Evolutionary conservation across 179 eudicot species (phyloP).

Genomic region (Vitellaria paradoxa): DNA sequence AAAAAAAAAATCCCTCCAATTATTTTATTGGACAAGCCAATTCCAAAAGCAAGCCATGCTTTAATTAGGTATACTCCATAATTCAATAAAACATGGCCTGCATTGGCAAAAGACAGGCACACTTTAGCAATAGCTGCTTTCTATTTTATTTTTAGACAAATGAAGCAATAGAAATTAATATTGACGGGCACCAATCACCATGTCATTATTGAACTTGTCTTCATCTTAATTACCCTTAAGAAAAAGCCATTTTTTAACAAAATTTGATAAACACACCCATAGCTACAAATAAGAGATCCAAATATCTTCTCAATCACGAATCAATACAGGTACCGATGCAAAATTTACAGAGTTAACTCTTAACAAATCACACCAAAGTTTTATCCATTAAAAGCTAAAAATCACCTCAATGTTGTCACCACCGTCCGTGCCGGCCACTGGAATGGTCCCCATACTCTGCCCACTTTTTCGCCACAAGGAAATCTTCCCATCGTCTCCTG

Average conservation of each 20-base stretch:
- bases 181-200: background rate
- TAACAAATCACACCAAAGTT: background rate
- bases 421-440: constrained; percentile 44
- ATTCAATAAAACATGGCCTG: no score
- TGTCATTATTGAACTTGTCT: background rate
- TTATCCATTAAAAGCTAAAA: background rate
- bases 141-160: no score
- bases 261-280: no score
- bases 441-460: constrained; percentile 72
- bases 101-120: no score
- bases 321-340: background rate
- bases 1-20: background rate
- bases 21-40: no score
- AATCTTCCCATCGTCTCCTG: constrained; percentile 83
- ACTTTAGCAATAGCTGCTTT: no score
- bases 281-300: background rate
- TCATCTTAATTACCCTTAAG: background rate
- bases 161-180: background rate
- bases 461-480: constrained; percentile 81
- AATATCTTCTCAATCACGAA: background rate
- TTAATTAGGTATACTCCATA: no score
- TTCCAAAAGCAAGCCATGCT: no score
- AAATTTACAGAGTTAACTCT: background rate
- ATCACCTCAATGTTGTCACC: constrained; percentile 69
- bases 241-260: background rate